Evolutionary conservation across 495 filamentous ascomycete genomes (phyloP), one percentile per base, ranked within the genome.

Genomic region (Annulohypoxylon maeteangense): DNA sequence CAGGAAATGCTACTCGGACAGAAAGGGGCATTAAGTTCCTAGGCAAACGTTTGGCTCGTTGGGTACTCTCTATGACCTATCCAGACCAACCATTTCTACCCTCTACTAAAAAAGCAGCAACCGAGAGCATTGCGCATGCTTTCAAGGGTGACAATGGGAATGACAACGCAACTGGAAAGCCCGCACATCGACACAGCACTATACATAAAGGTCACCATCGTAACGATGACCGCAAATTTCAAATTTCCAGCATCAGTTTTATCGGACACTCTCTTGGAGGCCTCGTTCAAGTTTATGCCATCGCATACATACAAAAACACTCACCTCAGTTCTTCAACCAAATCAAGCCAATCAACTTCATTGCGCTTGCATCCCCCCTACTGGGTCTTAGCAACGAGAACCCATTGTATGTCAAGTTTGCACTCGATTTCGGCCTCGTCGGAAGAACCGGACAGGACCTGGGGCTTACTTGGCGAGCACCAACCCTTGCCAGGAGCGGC

Each of bases 241-340:
- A 89, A 72, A 92, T 97, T 75, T 95, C 93, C 14, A 97, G 93
- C 75, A 98, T 99, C 75, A 97, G 94, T 72, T 98, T 99, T 75
- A 87, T 99, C 66, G 95, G 88, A 1, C 95, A 99, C 77, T 98
- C 95, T 4, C 87, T 99, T 1, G 95, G 95, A 32, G 95, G 95
- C 0, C 81, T 98, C 38, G 84, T 97, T 36, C 95, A 99, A 79
- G 97, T 90, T 1, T 99, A 99, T 79, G 95, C 95, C 2, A 91
- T 99, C 53, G 95, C 95, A 36, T 99, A 98, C 79, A 98, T 99
- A 29, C 91, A 97, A 66, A 98, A 98, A 74, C 93, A 99, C 74
- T 95, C 92, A 1, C 96, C 95, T 0, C 82, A 88, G 22, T 98
- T 99, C 76, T 99, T 98, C 72, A 87, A 93, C 27, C 81, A 88